Evolutionary conservation across 331 rosid species (phyloP).

Genomic region (Ulmus americana): DNA sequence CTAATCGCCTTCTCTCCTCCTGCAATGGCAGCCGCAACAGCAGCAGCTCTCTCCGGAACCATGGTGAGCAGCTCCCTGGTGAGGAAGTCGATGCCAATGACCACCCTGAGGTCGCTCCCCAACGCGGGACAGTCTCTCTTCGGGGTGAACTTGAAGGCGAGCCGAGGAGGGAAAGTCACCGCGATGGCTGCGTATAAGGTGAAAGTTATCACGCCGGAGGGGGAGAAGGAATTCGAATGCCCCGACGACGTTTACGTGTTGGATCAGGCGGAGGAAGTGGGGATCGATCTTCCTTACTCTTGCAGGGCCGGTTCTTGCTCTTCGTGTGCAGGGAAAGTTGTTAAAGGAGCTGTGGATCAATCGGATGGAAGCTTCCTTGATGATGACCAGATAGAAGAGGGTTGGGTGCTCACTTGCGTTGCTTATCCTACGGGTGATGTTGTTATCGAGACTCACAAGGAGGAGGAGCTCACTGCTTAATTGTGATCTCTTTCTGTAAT

Average conservation of each 20-base stretch:
- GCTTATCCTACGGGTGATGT: slow-evolving; percentile 58
- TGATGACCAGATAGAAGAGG: slow-evolving; percentile 38
- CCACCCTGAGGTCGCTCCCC: slow-evolving; percentile 37
- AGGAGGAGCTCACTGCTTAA: slow-evolving; percentile 54
- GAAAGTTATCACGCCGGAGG: slow-evolving; percentile 57
- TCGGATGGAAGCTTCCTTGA: slow-evolving; percentile 72
- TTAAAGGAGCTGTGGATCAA: slow-evolving; percentile 48
- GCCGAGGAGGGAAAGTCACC: slow-evolving; percentile 45
- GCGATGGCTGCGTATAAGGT: slow-evolving; percentile 63
- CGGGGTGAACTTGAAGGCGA: slow-evolving; percentile 37
- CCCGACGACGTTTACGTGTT: slow-evolving; percentile 61
- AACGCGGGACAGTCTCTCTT: slow-evolving; percentile 40
- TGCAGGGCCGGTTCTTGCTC: slow-evolving; percentile 96
- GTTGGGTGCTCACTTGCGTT: slow-evolving; percentile 75
- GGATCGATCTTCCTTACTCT: slow-evolving; percentile 74
- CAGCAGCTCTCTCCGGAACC: slow-evolving; percentile 44
- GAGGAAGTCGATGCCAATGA: not conserved
- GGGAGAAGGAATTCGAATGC: slow-evolving; percentile 46
- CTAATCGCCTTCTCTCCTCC: not conserved
- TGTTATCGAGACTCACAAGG: slow-evolving; percentile 75
- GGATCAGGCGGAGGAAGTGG: slow-evolving; percentile 58
- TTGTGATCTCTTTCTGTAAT: not conserved
- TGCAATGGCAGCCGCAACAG: no score
- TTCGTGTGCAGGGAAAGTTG: slow-evolving; percentile 65
- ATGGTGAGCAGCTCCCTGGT: slow-evolving; percentile 62